Conservation (phyloP, 2,329 filamentous ascomycete species). For the Penicillium sp. region DNA sequence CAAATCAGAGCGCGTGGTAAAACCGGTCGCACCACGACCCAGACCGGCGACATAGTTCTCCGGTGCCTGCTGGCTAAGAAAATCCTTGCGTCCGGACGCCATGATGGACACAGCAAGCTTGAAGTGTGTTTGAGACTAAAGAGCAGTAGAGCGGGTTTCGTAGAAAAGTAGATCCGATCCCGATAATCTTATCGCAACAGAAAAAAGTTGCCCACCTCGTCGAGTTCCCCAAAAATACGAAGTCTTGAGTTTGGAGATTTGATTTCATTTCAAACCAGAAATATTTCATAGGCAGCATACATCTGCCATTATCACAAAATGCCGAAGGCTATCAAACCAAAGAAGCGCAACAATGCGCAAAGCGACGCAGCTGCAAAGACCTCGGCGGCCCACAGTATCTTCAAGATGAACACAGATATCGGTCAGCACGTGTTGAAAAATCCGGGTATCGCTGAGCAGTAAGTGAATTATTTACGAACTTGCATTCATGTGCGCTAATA, state of each 20-base stretch:
- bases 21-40: conserved; percentile 94
- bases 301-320: conserved; percentile 36
- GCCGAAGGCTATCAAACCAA: conserved; percentile 52
- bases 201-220: conserved; percentile 25
- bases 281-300: not conserved
- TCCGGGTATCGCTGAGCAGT: conserved; percentile 70
- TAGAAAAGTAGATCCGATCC: conserved; percentile 21
- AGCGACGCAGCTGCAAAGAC: conserved; percentile 48
- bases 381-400: conserved; percentile 72
- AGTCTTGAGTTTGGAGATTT: not conserved
- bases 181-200: conserved; percentile 28
- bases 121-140: not conserved
- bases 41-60: conserved; percentile 94
- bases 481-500: too few species aligned
- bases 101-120: conserved; percentile 41
- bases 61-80: conserved; percentile 80
- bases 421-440: conserved; percentile 94
- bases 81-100: conserved; percentile 71
- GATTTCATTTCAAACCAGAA: not conserved
- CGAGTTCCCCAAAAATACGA: conserved; percentile 2
- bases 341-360: conserved; percentile 53
- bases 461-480: conserved; percentile 35
- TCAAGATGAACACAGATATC: conserved; percentile 94
- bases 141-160: conserved; percentile 8
- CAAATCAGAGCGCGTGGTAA: conserved; percentile 94